Conservation (phyloP, 2,329 filamentous ascomycete genomes). For the Aspergillus novofumigatus region DNA sequence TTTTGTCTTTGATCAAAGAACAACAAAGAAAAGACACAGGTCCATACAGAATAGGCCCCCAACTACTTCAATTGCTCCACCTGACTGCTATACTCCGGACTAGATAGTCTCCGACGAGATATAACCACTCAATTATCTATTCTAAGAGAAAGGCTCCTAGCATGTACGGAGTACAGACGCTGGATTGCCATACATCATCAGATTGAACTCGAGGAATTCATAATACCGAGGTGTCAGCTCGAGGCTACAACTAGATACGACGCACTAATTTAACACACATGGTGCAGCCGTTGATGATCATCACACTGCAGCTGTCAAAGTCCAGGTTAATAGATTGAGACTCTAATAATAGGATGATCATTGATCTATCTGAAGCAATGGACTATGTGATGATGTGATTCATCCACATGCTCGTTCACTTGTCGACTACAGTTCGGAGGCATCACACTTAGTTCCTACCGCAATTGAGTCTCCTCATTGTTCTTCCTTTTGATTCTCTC, state of each 20-base stretch:
- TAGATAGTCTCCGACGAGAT: too few species aligned
- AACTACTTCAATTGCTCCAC: not conserved
- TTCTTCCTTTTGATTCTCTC: not conserved
- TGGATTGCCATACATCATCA: too few species aligned
- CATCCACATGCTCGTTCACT: not conserved
- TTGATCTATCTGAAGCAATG: conserved; percentile 9
- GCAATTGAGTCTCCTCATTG: not conserved
- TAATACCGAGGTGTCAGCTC: not conserved
- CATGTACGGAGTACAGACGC: too few species aligned
- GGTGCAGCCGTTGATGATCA: not conserved
- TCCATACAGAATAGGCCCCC: not conserved
- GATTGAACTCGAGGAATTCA: not conserved
- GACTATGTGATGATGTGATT: conserved; percentile 17
- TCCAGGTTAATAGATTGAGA: not conserved
- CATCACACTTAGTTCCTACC: not conserved
- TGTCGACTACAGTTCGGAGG: not conserved
- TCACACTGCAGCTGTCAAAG: not conserved
- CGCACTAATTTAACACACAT: not conserved
- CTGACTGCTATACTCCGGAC: too few species aligned
- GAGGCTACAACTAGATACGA: not conserved
- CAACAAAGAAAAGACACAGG: too few species aligned
- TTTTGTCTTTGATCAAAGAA: not conserved
- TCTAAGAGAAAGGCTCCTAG: too few species aligned
- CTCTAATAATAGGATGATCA: not conserved
- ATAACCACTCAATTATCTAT: too few species aligned